Evolutionary conservation across 805 yeast genomes (phyloP), one percentile per base, ranked within the genome.

Genomic region (Candida namnaoensis): DNA sequence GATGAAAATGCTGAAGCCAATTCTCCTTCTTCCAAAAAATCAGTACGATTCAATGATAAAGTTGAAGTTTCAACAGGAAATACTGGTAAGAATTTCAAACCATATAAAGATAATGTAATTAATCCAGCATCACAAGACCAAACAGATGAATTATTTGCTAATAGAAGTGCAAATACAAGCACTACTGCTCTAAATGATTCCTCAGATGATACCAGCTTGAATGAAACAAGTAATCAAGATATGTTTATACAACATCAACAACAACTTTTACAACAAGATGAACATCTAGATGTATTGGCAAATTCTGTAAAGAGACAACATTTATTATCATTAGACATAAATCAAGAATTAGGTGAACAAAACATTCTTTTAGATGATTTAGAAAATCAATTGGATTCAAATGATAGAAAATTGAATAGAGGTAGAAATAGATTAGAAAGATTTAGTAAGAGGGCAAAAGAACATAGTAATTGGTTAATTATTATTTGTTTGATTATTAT

Each of bases 391-490:
- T 55, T 76, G 15, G 71, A 68, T 38, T 48, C 57, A 30, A 62
- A 71, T n/a, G 70, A 68, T 25, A 51, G 62, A 32, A 62, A 66
- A 33, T 50, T 76, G 12, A 48, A 53, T 3, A 54, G 68, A 30
- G 79, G 80, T 0, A 60, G 60, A 35, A 54, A 54, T 32, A 61
- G 69, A 42, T 49, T 76, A 38, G 57, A 52, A 7, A 56, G 54
- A 27, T 72, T 72, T 40, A 63, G 64, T 32, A 57, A 57, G 14
- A 65, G 62, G 27, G 61, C 75, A 13, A 65, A 62, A 37, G 72
- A 71, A 42, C 71, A 72, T 47, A 74, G 74, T 0, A 73, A 71
- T 32, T 74, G 80, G 68, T 49, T 66, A 30, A 65, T 71, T 1
- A 76, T 76, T 9, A 47, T 71, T 1, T 58, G 66, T 3, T 53